These are phyloP conservation scores for Phytophthora melonis DNA, from an alignment of 352 stramenopile species.

Conservation along the genomic window DNA sequence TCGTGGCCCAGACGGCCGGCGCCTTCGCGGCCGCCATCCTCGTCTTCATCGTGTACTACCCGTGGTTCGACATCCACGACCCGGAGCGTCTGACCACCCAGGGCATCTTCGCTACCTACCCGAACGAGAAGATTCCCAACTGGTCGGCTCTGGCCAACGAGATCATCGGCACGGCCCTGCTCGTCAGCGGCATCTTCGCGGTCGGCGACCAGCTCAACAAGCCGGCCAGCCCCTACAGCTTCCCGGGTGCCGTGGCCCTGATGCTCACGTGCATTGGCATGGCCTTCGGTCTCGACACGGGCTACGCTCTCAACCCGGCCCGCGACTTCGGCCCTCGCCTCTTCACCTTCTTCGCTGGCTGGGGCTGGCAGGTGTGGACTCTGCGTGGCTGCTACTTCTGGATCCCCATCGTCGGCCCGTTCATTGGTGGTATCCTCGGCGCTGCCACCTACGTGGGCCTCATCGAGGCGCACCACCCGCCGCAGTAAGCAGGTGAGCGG, in stretches of 20 bases:
- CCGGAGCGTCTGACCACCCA: constrained; percentile 46
- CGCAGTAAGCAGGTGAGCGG: constrained; percentile 10
- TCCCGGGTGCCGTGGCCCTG: constrained; percentile 44
- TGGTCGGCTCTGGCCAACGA: constrained; percentile 53
- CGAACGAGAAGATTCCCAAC: constrained; percentile 49
- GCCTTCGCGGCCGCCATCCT: constrained; percentile 53
- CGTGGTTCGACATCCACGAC: constrained; percentile 59
- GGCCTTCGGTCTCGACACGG: constrained; percentile 48
- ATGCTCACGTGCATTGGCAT: constrained; percentile 51
- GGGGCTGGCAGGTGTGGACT: constrained; percentile 55
- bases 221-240: constrained; percentile 48
- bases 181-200: constrained; percentile 55
- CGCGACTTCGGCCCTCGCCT: constrained; percentile 59
- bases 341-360: constrained; percentile 59
- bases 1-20: constrained; percentile 55
- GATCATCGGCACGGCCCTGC: constrained; percentile 51
- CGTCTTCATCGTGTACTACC: constrained; percentile 74
- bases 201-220: constrained; percentile 58
- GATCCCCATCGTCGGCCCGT: constrained; percentile 42
- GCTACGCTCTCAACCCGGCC: constrained; percentile 54
- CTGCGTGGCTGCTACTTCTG: constrained; percentile 31
- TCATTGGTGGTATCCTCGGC: constrained; percentile 35
- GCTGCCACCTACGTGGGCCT: constrained; percentile 34
- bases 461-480: constrained; percentile 33
- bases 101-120: constrained; percentile 64